Conservation (phyloP, 2,329 filamentous ascomycete species). For the Venturia nashicola region DNA sequence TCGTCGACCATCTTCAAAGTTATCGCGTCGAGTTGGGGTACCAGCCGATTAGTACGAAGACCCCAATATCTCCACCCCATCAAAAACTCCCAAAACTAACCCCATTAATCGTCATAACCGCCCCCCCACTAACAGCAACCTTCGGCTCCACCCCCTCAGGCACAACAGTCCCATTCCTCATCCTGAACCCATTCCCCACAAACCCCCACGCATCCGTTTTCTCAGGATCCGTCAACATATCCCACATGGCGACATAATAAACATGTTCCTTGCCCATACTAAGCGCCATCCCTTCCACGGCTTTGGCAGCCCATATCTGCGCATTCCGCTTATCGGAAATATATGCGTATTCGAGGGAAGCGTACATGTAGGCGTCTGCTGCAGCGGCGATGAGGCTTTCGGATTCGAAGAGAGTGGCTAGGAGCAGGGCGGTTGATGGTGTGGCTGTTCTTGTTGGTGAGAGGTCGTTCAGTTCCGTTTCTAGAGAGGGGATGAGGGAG, state of each 20-base stretch:
- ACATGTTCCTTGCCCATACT: background rate
- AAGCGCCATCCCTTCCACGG: constrained; percentile 3
- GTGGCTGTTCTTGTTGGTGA: constrained; percentile 11
- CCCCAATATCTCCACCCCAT: background rate
- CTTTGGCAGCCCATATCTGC: constrained; percentile 19
- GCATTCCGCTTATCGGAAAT: constrained; percentile 22
- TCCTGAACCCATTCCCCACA: background rate
- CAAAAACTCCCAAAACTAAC: background rate
- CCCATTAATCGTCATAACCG: background rate
- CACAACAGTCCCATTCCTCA: background rate
- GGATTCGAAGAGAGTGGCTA: constrained; percentile 25
- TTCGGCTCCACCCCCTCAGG: background rate
- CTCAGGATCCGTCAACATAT: background rate
- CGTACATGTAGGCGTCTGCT: constrained; percentile 25
- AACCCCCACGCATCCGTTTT: constrained; percentile 1
- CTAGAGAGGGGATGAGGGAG: constrained; percentile 20
- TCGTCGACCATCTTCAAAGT: no score
- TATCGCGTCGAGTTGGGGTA: no score
- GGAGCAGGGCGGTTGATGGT: constrained; percentile 24
- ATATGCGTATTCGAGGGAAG: constrained; percentile 29
- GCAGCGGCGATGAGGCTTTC: constrained; percentile 22
- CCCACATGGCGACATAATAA: constrained; percentile 5
- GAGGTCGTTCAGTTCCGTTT: constrained; percentile 25
- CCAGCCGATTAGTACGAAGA: no score
- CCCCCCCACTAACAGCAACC: background rate